Conservation (phyloP, 768 basidiomycete species). For the Tricholoma matsutake region DNA sequence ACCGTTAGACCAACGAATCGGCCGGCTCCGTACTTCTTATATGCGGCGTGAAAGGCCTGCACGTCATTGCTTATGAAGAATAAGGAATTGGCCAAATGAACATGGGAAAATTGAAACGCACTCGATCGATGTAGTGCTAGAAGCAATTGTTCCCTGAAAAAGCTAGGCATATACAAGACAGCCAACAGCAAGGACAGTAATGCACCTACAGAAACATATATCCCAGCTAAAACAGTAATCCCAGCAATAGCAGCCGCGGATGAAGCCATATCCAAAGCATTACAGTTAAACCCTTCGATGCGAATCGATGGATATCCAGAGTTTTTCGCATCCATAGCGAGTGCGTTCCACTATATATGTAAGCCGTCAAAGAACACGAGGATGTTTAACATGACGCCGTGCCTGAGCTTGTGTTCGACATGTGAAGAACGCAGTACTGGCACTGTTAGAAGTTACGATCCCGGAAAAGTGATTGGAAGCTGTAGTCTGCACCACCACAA, state of each 20-base stretch:
- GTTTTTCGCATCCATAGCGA: constrained; percentile 28
- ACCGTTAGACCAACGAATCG: constrained; percentile 34
- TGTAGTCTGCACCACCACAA: constrained; percentile 12
- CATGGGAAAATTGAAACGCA: constrained; percentile 10
- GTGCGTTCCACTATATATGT: constrained; percentile 29
- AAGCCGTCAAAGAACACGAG: background rate
- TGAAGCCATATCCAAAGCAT: constrained; percentile 33
- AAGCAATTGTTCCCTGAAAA: constrained; percentile 28
- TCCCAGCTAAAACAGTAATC: constrained; percentile 33
- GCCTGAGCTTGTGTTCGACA: constrained; percentile 35
- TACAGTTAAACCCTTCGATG: constrained; percentile 35
- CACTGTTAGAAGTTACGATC: constrained; percentile 31
- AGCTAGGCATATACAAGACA: background rate
- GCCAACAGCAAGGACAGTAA: background rate
- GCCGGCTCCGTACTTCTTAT: constrained; percentile 28
- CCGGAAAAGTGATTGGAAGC: constrained; percentile 33
- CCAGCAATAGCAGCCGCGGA: constrained; percentile 29
- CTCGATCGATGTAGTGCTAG: constrained; percentile 26
- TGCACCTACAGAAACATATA: constrained; percentile 26
- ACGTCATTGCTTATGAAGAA: constrained; percentile 29
- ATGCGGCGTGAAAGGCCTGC: constrained; percentile 30
- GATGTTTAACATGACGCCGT: background rate
- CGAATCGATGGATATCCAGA: constrained; percentile 34
- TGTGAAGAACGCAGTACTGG: constrained; percentile 25
- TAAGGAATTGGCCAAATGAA: background rate